Conservation (phyloP, 768 basidiomycete genomes). For the Hemileccinum rubropunctum region DNA sequence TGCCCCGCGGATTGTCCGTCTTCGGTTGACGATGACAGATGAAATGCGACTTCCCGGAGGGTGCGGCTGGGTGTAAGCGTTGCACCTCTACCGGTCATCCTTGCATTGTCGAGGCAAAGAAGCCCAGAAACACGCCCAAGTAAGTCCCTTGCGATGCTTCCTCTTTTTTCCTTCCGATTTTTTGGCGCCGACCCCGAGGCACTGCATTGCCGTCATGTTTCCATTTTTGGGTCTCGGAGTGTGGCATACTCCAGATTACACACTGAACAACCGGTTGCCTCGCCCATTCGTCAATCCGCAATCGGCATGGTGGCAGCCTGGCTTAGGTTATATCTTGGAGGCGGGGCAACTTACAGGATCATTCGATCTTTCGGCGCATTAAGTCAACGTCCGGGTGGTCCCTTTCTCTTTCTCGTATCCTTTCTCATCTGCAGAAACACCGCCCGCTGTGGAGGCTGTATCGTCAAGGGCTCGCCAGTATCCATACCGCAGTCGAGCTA, state of each 20-base stretch:
- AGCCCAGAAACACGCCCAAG: constrained; percentile 78
- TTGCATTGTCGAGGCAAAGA: constrained; percentile 82
- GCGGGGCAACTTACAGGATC: constrained; percentile 7
- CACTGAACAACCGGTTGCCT: constrained; percentile 5
- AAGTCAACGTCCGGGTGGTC: not conserved
- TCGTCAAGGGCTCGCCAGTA: not conserved
- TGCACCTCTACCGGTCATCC: constrained; percentile 71
- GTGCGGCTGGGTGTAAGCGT: constrained; percentile 74
- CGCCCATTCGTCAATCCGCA: constrained; percentile 11
- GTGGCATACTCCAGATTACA: constrained; percentile 16
- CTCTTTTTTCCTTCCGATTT: constrained; percentile 1
- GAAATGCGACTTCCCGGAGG: constrained; percentile 80
- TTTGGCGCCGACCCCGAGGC: constrained; percentile 9
- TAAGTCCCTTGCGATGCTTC: constrained; percentile 43
- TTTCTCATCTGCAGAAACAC: constrained; percentile 11
- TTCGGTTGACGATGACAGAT: constrained; percentile 46
- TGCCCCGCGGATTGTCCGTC: constrained; percentile 10
- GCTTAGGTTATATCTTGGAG: constrained; percentile 13
- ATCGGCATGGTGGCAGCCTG: constrained; percentile 9
- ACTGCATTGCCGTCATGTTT: constrained; percentile 27
- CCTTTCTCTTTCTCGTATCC: constrained; percentile 5
- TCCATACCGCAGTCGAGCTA: constrained; percentile 11
- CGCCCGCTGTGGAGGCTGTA: constrained; percentile 15
- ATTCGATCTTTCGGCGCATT: not conserved
- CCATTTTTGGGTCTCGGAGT: constrained; percentile 24